These are phyloP conservation scores for Dothideomycetes sp. DNA, from an alignment of 2,329 filamentous ascomycete species.

Conservation along the genomic window DNA sequence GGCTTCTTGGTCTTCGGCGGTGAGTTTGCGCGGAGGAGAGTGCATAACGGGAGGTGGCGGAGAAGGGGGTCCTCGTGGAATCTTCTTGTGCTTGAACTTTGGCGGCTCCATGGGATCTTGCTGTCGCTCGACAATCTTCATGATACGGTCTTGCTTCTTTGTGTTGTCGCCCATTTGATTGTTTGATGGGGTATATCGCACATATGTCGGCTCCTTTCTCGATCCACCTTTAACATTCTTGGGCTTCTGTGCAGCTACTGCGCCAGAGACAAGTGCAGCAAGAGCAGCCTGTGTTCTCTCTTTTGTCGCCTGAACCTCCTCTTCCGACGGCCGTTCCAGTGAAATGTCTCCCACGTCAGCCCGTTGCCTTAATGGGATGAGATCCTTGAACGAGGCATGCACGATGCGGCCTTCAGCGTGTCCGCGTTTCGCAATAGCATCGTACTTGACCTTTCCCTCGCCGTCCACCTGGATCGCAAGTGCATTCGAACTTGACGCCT, in stretches of 20 bases:
- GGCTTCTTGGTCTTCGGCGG: slow-evolving; percentile 90
- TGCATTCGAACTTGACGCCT: slow-evolving; percentile 62
- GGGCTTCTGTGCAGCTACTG: slow-evolving; percentile 84
- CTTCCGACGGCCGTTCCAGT: slow-evolving; percentile 70
- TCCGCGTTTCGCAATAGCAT: slow-evolving; percentile 83
- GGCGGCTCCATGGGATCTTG: slow-evolving; percentile 93
- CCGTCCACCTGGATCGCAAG: slow-evolving; percentile 84
- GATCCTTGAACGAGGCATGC: slow-evolving; percentile 90
- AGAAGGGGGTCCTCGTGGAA: slow-evolving; percentile 81
- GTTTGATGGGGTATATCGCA: slow-evolving; percentile 86
- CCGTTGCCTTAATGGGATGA: slow-evolving; percentile 86
- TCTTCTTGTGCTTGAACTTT: slow-evolving; percentile 98
- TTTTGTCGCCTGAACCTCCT: slow-evolving; percentile 72
- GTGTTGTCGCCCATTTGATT: slow-evolving; percentile 88
- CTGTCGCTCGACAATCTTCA: slow-evolving; percentile 95
- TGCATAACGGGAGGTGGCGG: slow-evolving; percentile 92
- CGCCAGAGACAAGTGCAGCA: slow-evolving; percentile 69
- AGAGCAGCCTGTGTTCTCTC: slow-evolving; percentile 83
- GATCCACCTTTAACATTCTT: slow-evolving; percentile 83
- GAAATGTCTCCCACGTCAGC: slow-evolving; percentile 89
- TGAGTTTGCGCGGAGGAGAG: slow-evolving; percentile 86
- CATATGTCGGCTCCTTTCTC: slow-evolving; percentile 79
- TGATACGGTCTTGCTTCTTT: slow-evolving; percentile 86
- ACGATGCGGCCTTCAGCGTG: slow-evolving; percentile 76
- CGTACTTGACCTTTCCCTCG: slow-evolving; percentile 91